Conservation (phyloP, 148 eudicot species). For the Persicaria maculosa region DNA sequence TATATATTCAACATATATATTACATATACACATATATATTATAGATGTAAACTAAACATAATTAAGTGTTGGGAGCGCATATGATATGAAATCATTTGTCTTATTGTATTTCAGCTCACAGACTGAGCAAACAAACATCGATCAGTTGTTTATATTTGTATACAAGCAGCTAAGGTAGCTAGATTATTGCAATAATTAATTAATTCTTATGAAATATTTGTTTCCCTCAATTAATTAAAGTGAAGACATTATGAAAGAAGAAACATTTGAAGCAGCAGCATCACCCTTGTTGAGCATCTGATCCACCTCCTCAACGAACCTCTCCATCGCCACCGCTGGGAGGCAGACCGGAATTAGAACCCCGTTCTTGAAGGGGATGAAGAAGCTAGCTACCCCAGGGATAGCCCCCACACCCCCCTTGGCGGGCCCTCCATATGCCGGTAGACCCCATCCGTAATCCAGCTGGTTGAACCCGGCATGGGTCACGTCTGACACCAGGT, state of each 20-base stretch:
- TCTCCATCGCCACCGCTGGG: slow-evolving; percentile 17
- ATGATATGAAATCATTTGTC: no score
- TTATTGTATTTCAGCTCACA: no score
- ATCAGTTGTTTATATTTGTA: no score
- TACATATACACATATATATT: no score
- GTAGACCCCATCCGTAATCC: slow-evolving; percentile 32
- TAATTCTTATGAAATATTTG: no score
- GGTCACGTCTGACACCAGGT: slow-evolving; percentile 20
- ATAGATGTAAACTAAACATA: no score
- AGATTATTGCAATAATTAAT: neutral
- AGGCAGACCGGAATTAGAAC: slow-evolving; percentile 21
- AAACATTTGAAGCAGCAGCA: neutral
- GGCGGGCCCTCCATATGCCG: slow-evolving; percentile 20
- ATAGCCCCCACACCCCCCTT: slow-evolving; percentile 18
- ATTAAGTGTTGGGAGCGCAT: no score
- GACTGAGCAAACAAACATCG: no score
- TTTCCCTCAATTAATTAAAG: neutral
- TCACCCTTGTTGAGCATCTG: slow-evolving; percentile 3
- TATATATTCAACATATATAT: no score
- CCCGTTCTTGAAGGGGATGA: slow-evolving; percentile 14
- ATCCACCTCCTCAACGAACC: slow-evolving; percentile 15
- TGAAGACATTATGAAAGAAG: slow-evolving; percentile 5
- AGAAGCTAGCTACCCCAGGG: slow-evolving; percentile 12
- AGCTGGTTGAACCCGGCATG: slow-evolving; percentile 8
- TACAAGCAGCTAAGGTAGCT: neutral